Evolutionary conservation across 1,139 yeast genomes (phyloP).

Genomic region (Insectozyma bohioensis): DNA sequence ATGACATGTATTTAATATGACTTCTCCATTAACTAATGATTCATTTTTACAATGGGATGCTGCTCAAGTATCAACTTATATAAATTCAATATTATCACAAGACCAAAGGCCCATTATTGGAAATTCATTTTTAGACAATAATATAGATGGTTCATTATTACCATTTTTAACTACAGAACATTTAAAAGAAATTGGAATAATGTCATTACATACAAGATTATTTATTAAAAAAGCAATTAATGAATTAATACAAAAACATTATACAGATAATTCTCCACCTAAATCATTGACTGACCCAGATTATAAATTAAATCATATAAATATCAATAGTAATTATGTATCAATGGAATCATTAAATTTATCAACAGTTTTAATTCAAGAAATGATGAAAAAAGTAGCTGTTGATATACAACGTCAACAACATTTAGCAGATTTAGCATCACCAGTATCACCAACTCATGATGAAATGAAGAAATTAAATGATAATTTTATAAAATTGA

Average conservation of each 20-base stretch:
- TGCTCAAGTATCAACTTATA: conserved; percentile 43
- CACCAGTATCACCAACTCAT: conserved; percentile 26
- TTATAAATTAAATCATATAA: conserved; percentile 26
- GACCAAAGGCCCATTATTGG: conserved; percentile 22
- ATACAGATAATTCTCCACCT: conserved; percentile 27
- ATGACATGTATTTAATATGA: conserved; percentile 9
- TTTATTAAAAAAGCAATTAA: conserved; percentile 49
- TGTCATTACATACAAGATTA: conserved; percentile 42
- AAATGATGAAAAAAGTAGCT: conserved; percentile 32
- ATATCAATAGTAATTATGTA: conserved; percentile 34
- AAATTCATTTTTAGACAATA: conserved; percentile 47
- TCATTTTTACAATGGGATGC: conserved; percentile 49
- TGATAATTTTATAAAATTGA: conserved; percentile 50
- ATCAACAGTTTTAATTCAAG: conserved; percentile 36
- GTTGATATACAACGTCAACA: conserved; percentile 19
- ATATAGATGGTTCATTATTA: conserved; percentile 61
- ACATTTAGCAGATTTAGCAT: conserved; percentile 5
- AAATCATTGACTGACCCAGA: conserved; percentile 31
- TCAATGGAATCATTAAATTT: conserved; percentile 35
- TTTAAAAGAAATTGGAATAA: conserved; percentile 57
- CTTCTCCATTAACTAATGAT: conserved; percentile 25
- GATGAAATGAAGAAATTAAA: conserved; percentile 40
- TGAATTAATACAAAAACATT: conserved; percentile 41
- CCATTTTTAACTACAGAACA: conserved; percentile 61
- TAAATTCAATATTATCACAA: conserved; percentile 24